phyloP scores from a whole-genome alignment of 2,329 filamentous ascomycete species.

The Pyrenochaeta sp. region DNA sequence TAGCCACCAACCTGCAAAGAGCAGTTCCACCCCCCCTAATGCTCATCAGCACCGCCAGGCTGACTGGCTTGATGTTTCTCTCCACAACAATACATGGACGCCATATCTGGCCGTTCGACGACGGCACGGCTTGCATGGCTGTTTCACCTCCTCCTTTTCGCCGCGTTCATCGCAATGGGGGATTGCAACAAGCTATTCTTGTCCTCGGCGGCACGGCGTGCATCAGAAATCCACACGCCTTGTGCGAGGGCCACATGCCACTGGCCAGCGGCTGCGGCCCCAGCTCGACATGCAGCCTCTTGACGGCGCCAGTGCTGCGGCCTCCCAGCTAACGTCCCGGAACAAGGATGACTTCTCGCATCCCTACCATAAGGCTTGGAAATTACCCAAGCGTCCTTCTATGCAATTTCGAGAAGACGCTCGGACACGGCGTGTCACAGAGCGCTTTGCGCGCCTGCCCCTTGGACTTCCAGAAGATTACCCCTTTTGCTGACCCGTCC shows the following conservation, averaged over 20 bases:
- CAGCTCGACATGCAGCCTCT: slow-evolving; percentile 27
- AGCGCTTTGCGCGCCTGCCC: slow-evolving; percentile 36
- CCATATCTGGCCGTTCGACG: slow-evolving; percentile 28
- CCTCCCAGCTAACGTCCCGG: slow-evolving; percentile 35
- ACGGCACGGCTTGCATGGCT: slow-evolving; percentile 35
- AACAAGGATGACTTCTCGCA: slow-evolving; percentile 37
- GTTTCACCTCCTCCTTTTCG: slow-evolving; percentile 42
- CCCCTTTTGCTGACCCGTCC: slow-evolving; percentile 38
- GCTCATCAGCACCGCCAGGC: too few species aligned
- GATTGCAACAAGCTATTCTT: slow-evolving; percentile 40
- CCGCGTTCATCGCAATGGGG: slow-evolving; percentile 24
- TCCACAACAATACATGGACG: slow-evolving; percentile 4
- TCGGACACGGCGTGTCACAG: slow-evolving; percentile 26
- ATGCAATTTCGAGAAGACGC: slow-evolving; percentile 47
- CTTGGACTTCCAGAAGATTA: slow-evolving; percentile 48
- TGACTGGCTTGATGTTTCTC: background rate
- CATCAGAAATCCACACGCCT: slow-evolving; percentile 36
- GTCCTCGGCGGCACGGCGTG: slow-evolving; percentile 33
- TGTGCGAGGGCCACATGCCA: slow-evolving; percentile 29
- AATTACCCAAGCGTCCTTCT: slow-evolving; percentile 42
- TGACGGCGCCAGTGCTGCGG: slow-evolving; percentile 19
- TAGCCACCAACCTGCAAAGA: background rate
- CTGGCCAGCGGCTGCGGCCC: slow-evolving; percentile 41
- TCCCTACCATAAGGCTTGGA: slow-evolving; percentile 36
- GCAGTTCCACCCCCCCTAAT: background rate